Evolutionary conservation across 2,329 filamentous ascomycete genomes (phyloP), one percentile per base, ranked within the genome.

Genomic region (Graphilbum ipis-grandicollis): DNA sequence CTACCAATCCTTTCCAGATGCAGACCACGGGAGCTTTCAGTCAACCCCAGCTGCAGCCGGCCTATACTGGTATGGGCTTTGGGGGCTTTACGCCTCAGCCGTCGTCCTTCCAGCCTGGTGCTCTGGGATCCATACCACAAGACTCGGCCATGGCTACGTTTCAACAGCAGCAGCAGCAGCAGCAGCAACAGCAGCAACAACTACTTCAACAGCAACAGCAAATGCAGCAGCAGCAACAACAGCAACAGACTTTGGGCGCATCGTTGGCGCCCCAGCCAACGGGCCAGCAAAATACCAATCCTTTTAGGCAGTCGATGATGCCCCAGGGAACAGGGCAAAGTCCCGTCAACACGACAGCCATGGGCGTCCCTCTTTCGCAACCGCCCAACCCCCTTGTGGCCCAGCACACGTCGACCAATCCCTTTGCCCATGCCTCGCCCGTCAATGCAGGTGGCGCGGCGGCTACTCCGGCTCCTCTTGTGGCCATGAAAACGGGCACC

Each of bases 281-380:
- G 19, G 65, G 65, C 40, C 67, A 65, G 51, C 71, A 75, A 48
- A 75, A 64, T 18, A 93, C 85, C 8, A 98, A 98, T 52, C 90
- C 90, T 0, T 98, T 98, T 70, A 71, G 90, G 31, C 79, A 85
- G 51, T 94, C 88, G 75, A 63, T 93, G 59, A 65, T 68, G 61
- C 60, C 53, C 41, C 63, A 68, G 49, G 57, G 59, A 17, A 71
- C 72, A 8, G 68, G 68, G n/a, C n/a, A n/a, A n/a, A n/a, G n/a
- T 33, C 25, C 13, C 5, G 17, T 12, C 19, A 25, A 4, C 12
- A 14, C 15, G 14, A 19, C 33, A 23, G 26, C 19, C 19, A 25
- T 13, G 10, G 14, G 9, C 10, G 5, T n/a, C 6, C 14, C 26
- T 7, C 26, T 13, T 28, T 4, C 26, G 26, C 5, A 5, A 22